These are phyloP conservation scores for Talaromyces borbonicus DNA, from an alignment of 495 filamentous ascomycete species.

Conservation along the genomic window DNA sequence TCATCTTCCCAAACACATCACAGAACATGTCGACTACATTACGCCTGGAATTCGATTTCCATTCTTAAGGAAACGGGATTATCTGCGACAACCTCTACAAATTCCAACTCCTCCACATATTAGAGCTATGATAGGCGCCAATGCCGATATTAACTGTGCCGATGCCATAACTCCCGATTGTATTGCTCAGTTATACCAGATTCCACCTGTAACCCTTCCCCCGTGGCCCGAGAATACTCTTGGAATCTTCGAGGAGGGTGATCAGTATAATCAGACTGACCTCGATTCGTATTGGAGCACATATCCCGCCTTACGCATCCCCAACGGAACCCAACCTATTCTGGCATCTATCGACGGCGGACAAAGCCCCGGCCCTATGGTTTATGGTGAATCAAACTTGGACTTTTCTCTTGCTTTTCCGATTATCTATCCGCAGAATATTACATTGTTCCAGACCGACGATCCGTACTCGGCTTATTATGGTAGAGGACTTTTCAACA, in stretches of 20 bases:
- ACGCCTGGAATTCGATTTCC: conserved; percentile 33
- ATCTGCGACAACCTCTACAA: background rate
- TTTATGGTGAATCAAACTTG: conserved; percentile 35
- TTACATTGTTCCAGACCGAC: conserved; percentile 48
- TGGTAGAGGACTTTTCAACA: conserved; percentile 31
- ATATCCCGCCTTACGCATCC: conserved; percentile 27
- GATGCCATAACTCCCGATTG: conserved; percentile 43
- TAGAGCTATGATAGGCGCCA: conserved; percentile 19
- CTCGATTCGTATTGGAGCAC: conserved; percentile 47
- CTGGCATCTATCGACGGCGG: conserved; percentile 35
- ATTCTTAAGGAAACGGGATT: conserved; percentile 11
- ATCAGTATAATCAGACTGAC: conserved; percentile 43
- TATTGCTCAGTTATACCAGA: conserved; percentile 41
- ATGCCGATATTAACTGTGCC: conserved; percentile 31
- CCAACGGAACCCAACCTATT: conserved; percentile 32
- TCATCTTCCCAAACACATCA: conserved; percentile 39
- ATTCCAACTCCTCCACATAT: conserved; percentile 13
- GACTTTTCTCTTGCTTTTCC: conserved; percentile 38
- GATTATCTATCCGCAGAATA: conserved; percentile 43
- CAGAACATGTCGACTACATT: conserved; percentile 47
- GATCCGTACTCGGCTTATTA: conserved; percentile 36
- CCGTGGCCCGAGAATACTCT: conserved; percentile 36
- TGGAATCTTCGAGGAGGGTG: conserved; percentile 42
- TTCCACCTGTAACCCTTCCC: conserved; percentile 28
- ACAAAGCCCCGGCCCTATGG: conserved; percentile 21